Base-by-base conservation (phyloP, 2,329 filamentous ascomycete genomes). In the Volutella citrinella region DNA sequence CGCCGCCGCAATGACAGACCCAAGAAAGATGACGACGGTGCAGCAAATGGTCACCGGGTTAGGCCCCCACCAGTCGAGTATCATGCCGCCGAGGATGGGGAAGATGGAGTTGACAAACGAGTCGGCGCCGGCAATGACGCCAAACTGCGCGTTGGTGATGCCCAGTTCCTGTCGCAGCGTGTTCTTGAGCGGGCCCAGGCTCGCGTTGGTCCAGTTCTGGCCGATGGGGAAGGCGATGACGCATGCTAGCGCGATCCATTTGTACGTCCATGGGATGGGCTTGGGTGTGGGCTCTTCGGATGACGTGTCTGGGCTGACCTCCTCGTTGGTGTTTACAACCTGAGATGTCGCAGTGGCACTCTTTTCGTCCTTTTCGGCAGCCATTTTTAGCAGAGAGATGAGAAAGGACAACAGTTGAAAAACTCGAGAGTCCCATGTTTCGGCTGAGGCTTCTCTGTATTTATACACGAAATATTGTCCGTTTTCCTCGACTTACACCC, bases 31-130 rank as follows among this genome's bases (percentile, higher is more conserved):
- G 21, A 44, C 39, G 10, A 21, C 26, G 3, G 46, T 47, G 18
- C 42, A 51, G 23, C 43, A 52, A 6, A 49, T 26, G 9, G 46
- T 49, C 10, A 49, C 40, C 9, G 38, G 20, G 14, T 52, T 50
- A 3, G 47, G 47, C 0, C 49, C 46, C 46, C 48, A 50, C 48
- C 49, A 52, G 27, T 52, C 49, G 8, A 52, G 37, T 16, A 49
- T 42, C 32, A 52, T 22, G 5, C 49, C 46, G 2, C 48, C 48
- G 4, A 49, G 9, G 7, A 51, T 52, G 11, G 49, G 46, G 18
- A 52, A 51, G n/a, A 51, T 34, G 11, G 49, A 40, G 36, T 52
- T 52, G 27, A 52, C 46, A 19, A 52, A 51, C 8, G 49, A 34
- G 25, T 52, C 49, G 6, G 49, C 48, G 27, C 44, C 49, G 37